Percentiles rank a stretch among this genome's conserved stretches.
Evolutionary conservation across 495 filamentous ascomycete species (phyloP).

Genomic region (Talaromyces trachyspermus): DNA sequence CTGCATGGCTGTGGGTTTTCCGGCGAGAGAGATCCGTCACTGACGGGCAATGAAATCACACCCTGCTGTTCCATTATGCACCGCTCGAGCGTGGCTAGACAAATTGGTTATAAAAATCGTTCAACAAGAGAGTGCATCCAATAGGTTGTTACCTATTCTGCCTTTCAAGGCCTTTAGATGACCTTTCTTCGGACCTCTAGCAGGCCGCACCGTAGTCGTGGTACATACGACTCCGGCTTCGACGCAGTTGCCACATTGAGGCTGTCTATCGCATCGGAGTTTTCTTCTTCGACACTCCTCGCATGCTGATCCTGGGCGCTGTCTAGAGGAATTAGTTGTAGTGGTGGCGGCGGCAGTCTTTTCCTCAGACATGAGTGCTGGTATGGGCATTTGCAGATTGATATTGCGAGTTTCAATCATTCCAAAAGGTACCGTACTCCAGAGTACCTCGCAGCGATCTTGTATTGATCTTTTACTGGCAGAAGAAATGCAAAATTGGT

Average conservation of each 20-base stretch:
- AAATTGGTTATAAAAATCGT: too few relatives aligned
- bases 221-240: constrained; percentile 42
- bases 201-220: constrained; percentile 36
- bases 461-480: too few relatives aligned
- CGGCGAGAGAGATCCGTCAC: constrained; percentile 6
- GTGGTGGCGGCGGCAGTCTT: not conserved
- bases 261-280: constrained; percentile 45
- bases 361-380: constrained; percentile 3
- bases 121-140: too few relatives aligned
- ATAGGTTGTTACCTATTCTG: constrained; percentile 28
- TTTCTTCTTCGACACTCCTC: constrained; percentile 44
- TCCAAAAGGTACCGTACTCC: not conserved
- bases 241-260: constrained; percentile 41
- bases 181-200: constrained; percentile 46
- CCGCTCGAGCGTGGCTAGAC: constrained; percentile 7
- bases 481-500: not conserved
- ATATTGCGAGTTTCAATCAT: not conserved
- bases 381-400: not conserved
- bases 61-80: constrained; percentile 10
- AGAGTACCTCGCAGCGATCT: too few relatives aligned
- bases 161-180: constrained; percentile 42
- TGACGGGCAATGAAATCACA: constrained; percentile 2
- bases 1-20: constrained; percentile 1
- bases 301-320: constrained; percentile 23
- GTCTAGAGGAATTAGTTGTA: constrained; percentile 2